Evolutionary conservation across 331 rosid species (phyloP), one percentile per base, ranked within the genome.

Genomic region (Pyracantha coccinea): DNA sequence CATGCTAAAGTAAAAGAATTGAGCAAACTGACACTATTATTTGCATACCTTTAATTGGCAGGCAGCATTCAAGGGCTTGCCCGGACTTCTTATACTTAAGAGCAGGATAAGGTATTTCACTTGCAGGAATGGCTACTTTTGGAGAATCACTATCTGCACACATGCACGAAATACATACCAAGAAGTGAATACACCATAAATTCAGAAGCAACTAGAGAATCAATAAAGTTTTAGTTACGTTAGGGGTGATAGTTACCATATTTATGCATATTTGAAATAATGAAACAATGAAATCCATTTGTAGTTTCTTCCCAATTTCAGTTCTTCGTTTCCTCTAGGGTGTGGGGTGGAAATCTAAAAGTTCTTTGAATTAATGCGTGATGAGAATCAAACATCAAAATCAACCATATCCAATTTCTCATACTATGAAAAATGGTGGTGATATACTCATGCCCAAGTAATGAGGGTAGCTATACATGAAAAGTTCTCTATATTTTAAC

Each of bases 141-240:
- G 61, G 70, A 71, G 85, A 63, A 77, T 63, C 77, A 73, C 73
- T 76, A 33, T 83, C 91, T 84, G 83, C 78, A 80, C 71, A 71
- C 55, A 87, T 64, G 75, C 68, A 75, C 21, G 20, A 24, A 71
- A 71, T 64, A 63, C 27, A 58, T 38, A 67, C 60, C 50, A 8
- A 52, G 21, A 47, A 25, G 44, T 64, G 21, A 60, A 24, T 55
- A 67, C 69, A 73, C 66, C 71, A 75, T 33, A 24, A 59, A 35
- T 20, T 29, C 44, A 61, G 29, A 67, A 41, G 28, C 41, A 66
- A 57, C 77, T 17, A 44, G 28, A 54, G 47, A 68, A 45, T 35
- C 53, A n/a, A 66, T 53, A 8, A 66, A 44, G 35, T 38, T n/a
- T 24, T 1, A 28, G n/a, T 23, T 35, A 62, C 1, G 31, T 25